Base-by-base conservation (phyloP, 805 yeast genomes). In the Barnettozyma botsteinii region DNA sequence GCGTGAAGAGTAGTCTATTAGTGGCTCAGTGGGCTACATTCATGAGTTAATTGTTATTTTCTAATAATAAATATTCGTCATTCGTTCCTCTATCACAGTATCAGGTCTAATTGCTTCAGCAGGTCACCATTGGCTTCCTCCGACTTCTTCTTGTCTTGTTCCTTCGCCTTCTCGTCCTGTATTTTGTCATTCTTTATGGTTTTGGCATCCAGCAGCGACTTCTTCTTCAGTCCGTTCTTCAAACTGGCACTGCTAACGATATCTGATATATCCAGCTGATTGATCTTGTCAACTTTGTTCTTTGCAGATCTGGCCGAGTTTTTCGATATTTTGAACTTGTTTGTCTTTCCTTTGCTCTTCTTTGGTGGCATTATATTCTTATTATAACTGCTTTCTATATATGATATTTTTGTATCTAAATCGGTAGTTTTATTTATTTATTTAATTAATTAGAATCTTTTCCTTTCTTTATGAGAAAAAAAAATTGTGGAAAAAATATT, bases 111-210 rank as follows among this genome's bases (percentile, higher is more conserved):
- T 35, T 64, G 68, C 28, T 53, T 50, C 32, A 50, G 26, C 23
- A 64, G 38, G 31, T 48, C 55, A 18, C 54, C 50, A 8, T 61
- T 55, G 2, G 61, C 57, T 14, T 53, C 57, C 31, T 53, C 49
- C 25, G 56, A 51, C 32, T 49, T 47, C 7, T 42, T 37, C 25
- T 48, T 45, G 4, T 52, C 46, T 25, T 43, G 41, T 12, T 48
- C 51, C 22, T 51, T 51, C 4, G 42, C 45, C 28, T 46, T 41
- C 17, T 50, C 49, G 40, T 64, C 66, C 15, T 47, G 49, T 23
- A 46, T 4, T 9, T 31, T 38, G 40, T 61, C 67, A 20, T 53
- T 45, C 23, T 52, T 40, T 14, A 62, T 37, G 0, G 37, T 36
- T 27, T 47, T 48, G 7, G 48, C 41, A 17, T 54, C 50, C 34